Base-by-base conservation (phyloP, 345 rosid species). In the Erysimum cheiranthoides region DNA sequence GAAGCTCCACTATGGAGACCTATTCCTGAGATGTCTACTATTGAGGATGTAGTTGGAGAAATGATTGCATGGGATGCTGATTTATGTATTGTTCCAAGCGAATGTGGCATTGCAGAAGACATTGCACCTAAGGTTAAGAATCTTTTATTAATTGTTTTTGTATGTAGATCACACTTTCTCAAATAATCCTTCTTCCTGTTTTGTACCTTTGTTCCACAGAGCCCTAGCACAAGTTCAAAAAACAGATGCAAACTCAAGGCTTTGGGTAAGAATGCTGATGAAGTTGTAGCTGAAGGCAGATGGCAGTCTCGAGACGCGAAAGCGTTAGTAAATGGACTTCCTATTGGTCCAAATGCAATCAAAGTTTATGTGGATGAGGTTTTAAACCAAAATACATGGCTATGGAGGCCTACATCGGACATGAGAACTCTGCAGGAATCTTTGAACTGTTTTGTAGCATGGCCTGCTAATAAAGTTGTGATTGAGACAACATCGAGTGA, bases 211-310 rank as follows among this genome's bases (percentile, higher is more conserved):
- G 17, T 5, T 54, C 0, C 2, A 11, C n/a, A 30, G 40, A 45
- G 40, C 38, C 54, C 16, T n/a, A 0, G 0, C 54, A 9, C 14
- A 16, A 45, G 40, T 45, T 45, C 54, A 9, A 16, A 16, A 0
- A 46, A 64, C 69, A 64, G 5, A 46, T 64, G 30, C 56, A 64
- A 64, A 46, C 53, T 45, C 30, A 46, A 9, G 42, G 69, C 27
- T 14, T 21, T 21, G 25, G 25, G 25, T 21, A 42, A 14, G 2
- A 63, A 42, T 9, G 25, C 25, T 21, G 68, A 43, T 30, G 68
- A 27, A 28, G 21, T 63, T 1, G 12, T 63, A 0, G 68, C 52
- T 63, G 9, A 14, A 45, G 68, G 40, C 2, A 0, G 28, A n/a
- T 63, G 68, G 27, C 30, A 46, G 42, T 1, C 31, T 6, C n/a